Evolutionary conservation across 805 yeast genomes (phyloP), one percentile per base, ranked within the genome.

Genomic region (Lipomyces starkeyi): DNA sequence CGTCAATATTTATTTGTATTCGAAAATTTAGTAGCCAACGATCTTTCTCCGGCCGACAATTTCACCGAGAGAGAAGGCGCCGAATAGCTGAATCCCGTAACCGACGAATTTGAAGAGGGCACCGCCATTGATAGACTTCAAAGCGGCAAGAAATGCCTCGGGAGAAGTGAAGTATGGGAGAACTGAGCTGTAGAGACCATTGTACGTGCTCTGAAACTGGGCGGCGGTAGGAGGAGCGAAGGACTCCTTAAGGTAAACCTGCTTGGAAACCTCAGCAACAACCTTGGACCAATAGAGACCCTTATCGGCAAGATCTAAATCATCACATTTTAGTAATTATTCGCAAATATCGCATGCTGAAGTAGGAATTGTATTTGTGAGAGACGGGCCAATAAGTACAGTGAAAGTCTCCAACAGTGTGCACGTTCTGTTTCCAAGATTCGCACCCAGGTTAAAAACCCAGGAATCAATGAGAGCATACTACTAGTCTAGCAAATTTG

Each of bases 61-160:
- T 85, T 95, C 99, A 79, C 99, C 99, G 59, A 94, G 84, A 34
- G 98, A 87, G 82, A 93, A 95, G 79, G 93, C 85, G 72, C 98
- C 99, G 73, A 91, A 83, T 65, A 94, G 82, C 83, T 95, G 99
- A 74, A 93, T 82, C 74, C 87, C 88, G 81, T 87, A 88, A 52
- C 93, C 89, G 75, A 89, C 89, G 79, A 85, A 90, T 81, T 86
- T 87, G 59, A 63, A 11, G 75, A 87, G 80, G 73, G 82, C 84
- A 76, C 84, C 84, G 79, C 85, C 88, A 78, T 83, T 80, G 76
- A 85, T 76, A 71, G 80, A 77, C 72, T 84, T 80, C 66, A 85
- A 80, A 69, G 82, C 76, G 58, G 83, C 80, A 58, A 86, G 73
- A 68, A 86, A 79, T 70, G 85, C 84, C 75, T 84, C 84, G 76